These are phyloP conservation scores for Alternaria sp. DNA, from an alignment of 2,329 filamentous ascomycete species.

Conservation along the genomic window DNA sequence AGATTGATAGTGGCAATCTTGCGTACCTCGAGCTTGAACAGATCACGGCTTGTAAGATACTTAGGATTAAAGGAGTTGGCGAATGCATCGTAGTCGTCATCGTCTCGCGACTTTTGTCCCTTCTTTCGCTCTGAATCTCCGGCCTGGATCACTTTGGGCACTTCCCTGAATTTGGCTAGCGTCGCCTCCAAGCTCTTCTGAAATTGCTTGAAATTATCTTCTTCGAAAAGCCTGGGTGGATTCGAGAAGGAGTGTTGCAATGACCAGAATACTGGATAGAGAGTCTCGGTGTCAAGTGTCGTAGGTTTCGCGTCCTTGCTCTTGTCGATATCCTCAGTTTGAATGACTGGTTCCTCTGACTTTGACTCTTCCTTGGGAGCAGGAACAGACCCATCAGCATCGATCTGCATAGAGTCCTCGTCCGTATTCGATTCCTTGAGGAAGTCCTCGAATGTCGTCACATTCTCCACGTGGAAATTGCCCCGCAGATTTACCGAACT, in stretches of 20 bases:
- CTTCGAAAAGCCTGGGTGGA: slow-evolving; percentile 80
- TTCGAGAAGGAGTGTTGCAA: slow-evolving; percentile 91
- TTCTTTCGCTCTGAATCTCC: slow-evolving; percentile 69
- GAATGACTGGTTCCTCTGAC: slow-evolving; percentile 27
- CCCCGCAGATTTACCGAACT: slow-evolving; percentile 96
- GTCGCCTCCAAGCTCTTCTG: slow-evolving; percentile 68
- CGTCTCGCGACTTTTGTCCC: slow-evolving; percentile 65
- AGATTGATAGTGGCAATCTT: slow-evolving; percentile 19
- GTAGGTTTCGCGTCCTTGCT: slow-evolving; percentile 54
- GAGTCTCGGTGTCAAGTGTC: slow-evolving; percentile 67
- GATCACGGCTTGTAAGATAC: slow-evolving; percentile 94
- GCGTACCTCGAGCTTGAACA: slow-evolving; percentile 90
- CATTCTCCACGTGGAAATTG: slow-evolving; percentile 95
- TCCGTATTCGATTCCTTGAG: slow-evolving; percentile 46
- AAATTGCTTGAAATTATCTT: slow-evolving; percentile 69
- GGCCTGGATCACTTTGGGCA: slow-evolving; percentile 71
- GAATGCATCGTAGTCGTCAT: slow-evolving; percentile 66
- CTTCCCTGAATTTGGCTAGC: slow-evolving; percentile 75
- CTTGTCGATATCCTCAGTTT: slow-evolving; percentile 55
- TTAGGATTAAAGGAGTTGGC: slow-evolving; percentile 91
- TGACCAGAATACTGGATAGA: slow-evolving; percentile 95
- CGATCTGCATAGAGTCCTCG: slow-evolving; percentile 70
- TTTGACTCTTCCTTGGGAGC: slow-evolving; percentile 49
- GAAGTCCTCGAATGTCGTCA: slow-evolving; percentile 78
- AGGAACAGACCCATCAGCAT: slow-evolving; percentile 51